Evolutionary conservation across 345 rosid genomes (phyloP).

Genomic region (Carallia brachiata): DNA sequence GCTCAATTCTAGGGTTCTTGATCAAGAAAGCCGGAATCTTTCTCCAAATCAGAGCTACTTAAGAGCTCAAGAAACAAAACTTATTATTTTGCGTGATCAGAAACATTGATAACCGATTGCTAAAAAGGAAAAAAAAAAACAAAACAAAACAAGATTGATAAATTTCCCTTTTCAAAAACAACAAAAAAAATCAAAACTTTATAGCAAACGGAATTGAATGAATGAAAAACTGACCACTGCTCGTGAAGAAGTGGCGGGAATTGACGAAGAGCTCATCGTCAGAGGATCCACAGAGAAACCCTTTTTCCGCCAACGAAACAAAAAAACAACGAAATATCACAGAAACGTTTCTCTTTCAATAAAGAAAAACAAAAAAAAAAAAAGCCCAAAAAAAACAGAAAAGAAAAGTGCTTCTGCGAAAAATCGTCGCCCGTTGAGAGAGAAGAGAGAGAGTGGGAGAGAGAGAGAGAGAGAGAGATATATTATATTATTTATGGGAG

Average conservation of each 20-base stretch:
- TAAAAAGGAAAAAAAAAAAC: too few species aligned
- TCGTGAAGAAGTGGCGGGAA: slow-evolving; percentile 53
- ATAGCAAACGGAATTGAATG: background rate
- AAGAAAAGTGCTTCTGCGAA: slow-evolving; percentile 34
- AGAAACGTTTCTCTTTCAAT: slow-evolving; percentile 1
- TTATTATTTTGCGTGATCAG: slow-evolving; percentile 19
- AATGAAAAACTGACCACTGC: slow-evolving; percentile 38
- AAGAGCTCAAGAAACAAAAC: slow-evolving; percentile 8
- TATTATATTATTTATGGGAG: background rate
- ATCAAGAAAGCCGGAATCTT: slow-evolving; percentile 15
- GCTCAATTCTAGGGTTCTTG: slow-evolving; percentile 36
- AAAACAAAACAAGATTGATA: background rate
- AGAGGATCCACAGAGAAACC: background rate
- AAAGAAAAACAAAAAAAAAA: too few species aligned
- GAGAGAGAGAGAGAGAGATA: slow-evolving; percentile 22
- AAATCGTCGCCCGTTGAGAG: slow-evolving; percentile 90
- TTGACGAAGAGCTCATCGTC: slow-evolving; percentile 48
- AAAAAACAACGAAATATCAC: background rate
- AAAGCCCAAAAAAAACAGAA: background rate
- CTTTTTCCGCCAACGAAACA: background rate
- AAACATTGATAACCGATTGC: slow-evolving; percentile 15
- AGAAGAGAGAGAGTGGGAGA: slow-evolving; percentile 22
- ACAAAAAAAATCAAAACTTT: background rate
- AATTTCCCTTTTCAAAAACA: background rate
- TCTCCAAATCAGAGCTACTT: slow-evolving; percentile 26